Evolutionary conservation across 768 basidiomycete genomes (phyloP).

Genomic region (Tulasnella sp.): DNA sequence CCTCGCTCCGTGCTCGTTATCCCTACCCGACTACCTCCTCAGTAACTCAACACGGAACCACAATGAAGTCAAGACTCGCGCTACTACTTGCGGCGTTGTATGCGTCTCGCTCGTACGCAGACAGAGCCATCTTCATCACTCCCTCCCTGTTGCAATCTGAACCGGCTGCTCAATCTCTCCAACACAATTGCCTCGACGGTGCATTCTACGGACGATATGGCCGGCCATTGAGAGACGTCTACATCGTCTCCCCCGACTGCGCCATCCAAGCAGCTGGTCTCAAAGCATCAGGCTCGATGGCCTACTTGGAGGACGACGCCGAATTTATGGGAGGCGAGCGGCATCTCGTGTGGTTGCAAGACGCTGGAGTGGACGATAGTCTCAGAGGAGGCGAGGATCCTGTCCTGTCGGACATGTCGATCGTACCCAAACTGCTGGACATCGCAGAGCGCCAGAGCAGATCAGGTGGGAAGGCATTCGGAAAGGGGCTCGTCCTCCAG

Average conservation of each 20-base stretch:
- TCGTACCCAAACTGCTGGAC: background rate
- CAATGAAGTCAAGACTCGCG: background rate
- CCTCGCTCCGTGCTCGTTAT: no score
- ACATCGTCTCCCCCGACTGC: slow-evolving; percentile 4
- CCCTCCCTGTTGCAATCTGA: background rate
- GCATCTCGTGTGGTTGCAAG: slow-evolving; percentile 26
- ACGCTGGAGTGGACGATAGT: slow-evolving; percentile 24
- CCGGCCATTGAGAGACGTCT: slow-evolving; percentile 21
- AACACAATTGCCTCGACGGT: background rate
- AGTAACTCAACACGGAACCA: background rate
- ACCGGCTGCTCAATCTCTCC: background rate
- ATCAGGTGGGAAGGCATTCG: background rate
- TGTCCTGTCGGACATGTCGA: background rate
- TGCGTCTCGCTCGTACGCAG: background rate
- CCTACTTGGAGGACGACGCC: background rate
- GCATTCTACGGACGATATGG: slow-evolving; percentile 15
- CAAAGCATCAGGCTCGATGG: slow-evolving; percentile 6
- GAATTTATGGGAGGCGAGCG: background rate
- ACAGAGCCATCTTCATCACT: background rate
- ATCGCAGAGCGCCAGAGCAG: background rate
- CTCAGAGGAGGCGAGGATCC: slow-evolving; percentile 7
- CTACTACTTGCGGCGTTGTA: background rate
- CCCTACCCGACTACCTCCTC: background rate
- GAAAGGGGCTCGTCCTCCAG: background rate
- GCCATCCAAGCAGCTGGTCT: background rate